A percentile compares a stretch with the other conserved stretches of the same genome.
These are phyloP conservation scores for Acanthamoeba royreba DNA, from an alignment of 208 protist species.

Conservation along the genomic window DNA sequence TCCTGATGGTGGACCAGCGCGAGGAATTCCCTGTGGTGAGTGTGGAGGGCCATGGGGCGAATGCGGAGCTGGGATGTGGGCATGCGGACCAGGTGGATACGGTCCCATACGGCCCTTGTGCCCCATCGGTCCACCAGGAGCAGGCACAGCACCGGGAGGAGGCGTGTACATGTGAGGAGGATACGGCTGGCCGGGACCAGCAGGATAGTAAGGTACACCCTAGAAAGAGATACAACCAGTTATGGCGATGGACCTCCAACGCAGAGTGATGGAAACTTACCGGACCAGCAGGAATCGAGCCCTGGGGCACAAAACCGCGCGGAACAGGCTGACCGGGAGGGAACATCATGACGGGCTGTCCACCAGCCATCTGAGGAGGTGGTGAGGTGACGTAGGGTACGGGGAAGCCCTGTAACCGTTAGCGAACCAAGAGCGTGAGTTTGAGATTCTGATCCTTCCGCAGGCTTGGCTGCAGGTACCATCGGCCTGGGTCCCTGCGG, in stretches of 20 bases:
- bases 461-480: neutral
- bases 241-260: too few relatives aligned
- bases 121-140: too few relatives aligned
- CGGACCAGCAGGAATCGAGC: neutral
- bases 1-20: too few relatives aligned
- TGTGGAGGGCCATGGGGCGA: neutral
- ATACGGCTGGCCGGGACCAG: neutral
- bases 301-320: neutral
- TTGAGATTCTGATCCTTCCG: too few relatives aligned
- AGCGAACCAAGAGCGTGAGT: too few relatives aligned
- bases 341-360: neutral
- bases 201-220: neutral
- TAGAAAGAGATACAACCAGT: too few relatives aligned
- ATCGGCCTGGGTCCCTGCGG: neutral
- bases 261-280: neutral
- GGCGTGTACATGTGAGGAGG: neutral
- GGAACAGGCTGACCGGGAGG: neutral
- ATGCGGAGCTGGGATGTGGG: neutral
- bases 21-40: neutral
- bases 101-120: neutral
- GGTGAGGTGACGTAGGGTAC: neutral
- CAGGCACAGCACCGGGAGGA: too few relatives aligned
- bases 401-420: neutral
- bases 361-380: neutral
- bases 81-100: neutral